Percentiles rank a stretch among this genome's conserved stretches.
phyloP scores from a whole-genome alignment of 2,329 filamentous ascomycete species.

The Aspergillaceae sp. region DNA sequence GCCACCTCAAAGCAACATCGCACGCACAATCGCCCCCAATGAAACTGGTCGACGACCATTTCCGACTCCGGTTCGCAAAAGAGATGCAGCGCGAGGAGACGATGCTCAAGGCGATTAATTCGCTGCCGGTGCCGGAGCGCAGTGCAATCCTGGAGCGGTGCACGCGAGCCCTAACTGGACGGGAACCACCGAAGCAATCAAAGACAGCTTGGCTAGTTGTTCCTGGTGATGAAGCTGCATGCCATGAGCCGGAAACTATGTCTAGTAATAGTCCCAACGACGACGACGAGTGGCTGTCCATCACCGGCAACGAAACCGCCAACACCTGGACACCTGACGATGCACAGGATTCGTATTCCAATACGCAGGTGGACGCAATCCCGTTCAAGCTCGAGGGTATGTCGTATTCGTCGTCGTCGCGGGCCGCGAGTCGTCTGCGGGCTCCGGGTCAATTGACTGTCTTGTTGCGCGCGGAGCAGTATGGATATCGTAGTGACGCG shows the following conservation, averaged over 20 bases:
- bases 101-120: background rate
- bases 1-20: background rate
- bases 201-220: background rate
- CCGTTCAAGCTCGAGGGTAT: background rate
- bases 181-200: background rate
- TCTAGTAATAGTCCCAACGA: background rate
- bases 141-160: background rate
- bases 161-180: background rate
- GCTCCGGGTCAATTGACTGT: background rate
- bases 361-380: background rate
- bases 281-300: background rate
- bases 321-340: background rate
- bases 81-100: conserved; percentile 16
- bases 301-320: background rate
- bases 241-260: background rate
- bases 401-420: background rate
- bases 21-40: conserved; percentile 4
- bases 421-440: background rate
- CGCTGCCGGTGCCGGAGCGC: background rate
- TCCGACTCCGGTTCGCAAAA: conserved; percentile 31
- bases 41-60: conserved; percentile 30
- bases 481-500: background rate
- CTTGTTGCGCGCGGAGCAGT: background rate
- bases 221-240: background rate
- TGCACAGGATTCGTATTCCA: background rate